These are phyloP conservation scores for Penicillium aurantiogriseum DNA, from an alignment of 2,329 filamentous ascomycete species.

Conservation along the genomic window DNA sequence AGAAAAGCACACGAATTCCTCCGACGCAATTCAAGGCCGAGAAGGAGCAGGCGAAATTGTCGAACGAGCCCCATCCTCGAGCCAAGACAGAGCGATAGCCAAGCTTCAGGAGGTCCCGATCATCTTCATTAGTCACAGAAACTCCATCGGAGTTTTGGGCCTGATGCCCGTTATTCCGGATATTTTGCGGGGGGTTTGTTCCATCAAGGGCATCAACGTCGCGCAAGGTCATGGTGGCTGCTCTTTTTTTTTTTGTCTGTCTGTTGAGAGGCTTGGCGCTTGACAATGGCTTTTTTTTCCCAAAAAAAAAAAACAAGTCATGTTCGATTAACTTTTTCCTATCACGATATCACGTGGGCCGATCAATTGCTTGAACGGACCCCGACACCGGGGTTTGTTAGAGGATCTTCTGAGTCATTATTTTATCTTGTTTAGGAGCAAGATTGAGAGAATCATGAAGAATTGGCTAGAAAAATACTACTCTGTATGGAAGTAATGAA, in stretches of 20 bases:
- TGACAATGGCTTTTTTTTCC: not conserved
- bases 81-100: conserved; percentile 28
- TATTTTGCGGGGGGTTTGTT: conserved; percentile 13
- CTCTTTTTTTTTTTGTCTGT: not conserved
- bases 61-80: conserved; percentile 28
- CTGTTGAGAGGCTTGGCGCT: not conserved
- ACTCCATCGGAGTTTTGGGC: conserved; percentile 5
- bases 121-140: conserved; percentile 25
- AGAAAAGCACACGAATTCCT: conserved; percentile 30
- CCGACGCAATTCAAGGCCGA: conserved; percentile 30
- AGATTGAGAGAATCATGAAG: not conserved
- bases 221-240: conserved; percentile 5
- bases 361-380: conserved; percentile 9
- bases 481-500: not conserved
- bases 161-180: not conserved
- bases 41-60: conserved; percentile 31
- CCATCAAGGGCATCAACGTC: not conserved
- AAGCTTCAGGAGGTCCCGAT: conserved; percentile 26
- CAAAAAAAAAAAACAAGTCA: not conserved
- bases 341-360: conserved; percentile 14
- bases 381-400: conserved; percentile 4
- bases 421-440: not conserved
- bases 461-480: not conserved
- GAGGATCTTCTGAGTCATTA: not conserved
- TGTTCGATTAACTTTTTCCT: conserved; percentile 7